Base-by-base conservation (phyloP, 495 filamentous ascomycete species). In the Penicillium riverlandense region DNA sequence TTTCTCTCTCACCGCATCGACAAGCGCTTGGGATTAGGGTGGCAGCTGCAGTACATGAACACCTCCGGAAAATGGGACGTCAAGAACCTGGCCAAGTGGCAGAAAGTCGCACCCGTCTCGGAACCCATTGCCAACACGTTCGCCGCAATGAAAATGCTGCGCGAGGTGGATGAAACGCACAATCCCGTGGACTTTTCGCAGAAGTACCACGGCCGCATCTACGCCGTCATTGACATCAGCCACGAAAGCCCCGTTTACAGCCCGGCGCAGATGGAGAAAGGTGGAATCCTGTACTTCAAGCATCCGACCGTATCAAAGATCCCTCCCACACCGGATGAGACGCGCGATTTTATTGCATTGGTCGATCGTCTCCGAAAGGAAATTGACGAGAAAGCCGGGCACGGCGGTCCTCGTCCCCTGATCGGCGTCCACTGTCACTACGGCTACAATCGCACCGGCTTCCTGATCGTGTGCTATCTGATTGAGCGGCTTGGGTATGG, bases 11-110 rank as follows among this genome's bases (percentile, higher is more conserved):
- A 76, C 11, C 77, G 90, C 46, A 65, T 96, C 44, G 89, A 89
- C 36, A 72, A 81, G 39, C 84, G 86, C 6, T 76, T 97, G 12
- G 82, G 77, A 7, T 77, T 90, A 6, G 86, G 83, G 11, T 97
- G 91, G 91, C 91, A 97, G 66, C 70, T 96, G 12, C 83, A 88
- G 53, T 79, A 88, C 58, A 77, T 97, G 16, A 84, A 83, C 32
- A 86, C 82, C 3, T 86, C 86, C 43, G 90, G 90, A 10, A 97
- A 97, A 67, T 96, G 91, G 91, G 90, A 96, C 58, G 87, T 97
- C 45, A 96, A 97, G 70, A 97, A 97, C 61, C 78, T 96, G 10
- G 82, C 74, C 44, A 96, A 96, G 53, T 97, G 91, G 91, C 74
- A 85, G 51, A 77, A 78, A 28, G 84, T 94, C 1, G 61, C 66